Evolutionary conservation across 1,284 basidiomycete species (phyloP).

Genomic region (Rugosomyces carneus): DNA sequence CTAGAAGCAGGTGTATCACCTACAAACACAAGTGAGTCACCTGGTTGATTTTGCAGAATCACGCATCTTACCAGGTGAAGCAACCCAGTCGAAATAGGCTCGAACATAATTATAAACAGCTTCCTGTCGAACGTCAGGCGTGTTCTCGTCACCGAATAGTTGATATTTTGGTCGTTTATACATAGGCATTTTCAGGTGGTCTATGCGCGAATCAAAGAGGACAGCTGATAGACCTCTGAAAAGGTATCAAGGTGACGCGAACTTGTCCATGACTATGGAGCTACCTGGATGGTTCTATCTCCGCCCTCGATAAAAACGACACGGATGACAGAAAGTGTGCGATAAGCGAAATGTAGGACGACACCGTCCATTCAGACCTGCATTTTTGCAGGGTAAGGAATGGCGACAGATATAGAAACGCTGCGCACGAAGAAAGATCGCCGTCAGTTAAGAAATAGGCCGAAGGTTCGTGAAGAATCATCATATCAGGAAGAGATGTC

Average conservation of each 20-base stretch:
- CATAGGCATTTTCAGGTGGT: constrained; percentile 50
- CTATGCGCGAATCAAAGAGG: constrained; percentile 60
- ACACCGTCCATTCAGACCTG: constrained; percentile 19
- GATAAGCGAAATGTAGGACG: constrained; percentile 21
- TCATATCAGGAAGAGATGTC: constrained; percentile 39
- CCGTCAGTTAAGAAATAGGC: constrained; percentile 39
- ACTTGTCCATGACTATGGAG: neutral
- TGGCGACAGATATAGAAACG: neutral
- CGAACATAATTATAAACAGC: constrained; percentile 28
- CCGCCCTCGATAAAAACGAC: constrained; percentile 9
- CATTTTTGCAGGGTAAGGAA: constrained; percentile 3
- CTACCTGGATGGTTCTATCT: constrained; percentile 7
- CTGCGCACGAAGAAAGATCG: constrained; percentile 2
- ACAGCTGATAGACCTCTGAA: constrained; percentile 29
- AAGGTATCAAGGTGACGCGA: constrained; percentile 3
- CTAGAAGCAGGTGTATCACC: constrained; percentile 2
- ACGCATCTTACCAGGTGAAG: constrained; percentile 29
- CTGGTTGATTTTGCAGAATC: neutral
- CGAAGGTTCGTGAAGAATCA: constrained; percentile 63
- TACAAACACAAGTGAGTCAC: neutral
- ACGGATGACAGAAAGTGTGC: constrained; percentile 15
- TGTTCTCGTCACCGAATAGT: constrained; percentile 19
- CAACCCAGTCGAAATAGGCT: constrained; percentile 41
- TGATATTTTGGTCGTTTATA: constrained; percentile 25
- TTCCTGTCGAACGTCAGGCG: constrained; percentile 18